Base-by-base conservation (phyloP, 257 asterid species). In the Solanum acaule region DNA sequence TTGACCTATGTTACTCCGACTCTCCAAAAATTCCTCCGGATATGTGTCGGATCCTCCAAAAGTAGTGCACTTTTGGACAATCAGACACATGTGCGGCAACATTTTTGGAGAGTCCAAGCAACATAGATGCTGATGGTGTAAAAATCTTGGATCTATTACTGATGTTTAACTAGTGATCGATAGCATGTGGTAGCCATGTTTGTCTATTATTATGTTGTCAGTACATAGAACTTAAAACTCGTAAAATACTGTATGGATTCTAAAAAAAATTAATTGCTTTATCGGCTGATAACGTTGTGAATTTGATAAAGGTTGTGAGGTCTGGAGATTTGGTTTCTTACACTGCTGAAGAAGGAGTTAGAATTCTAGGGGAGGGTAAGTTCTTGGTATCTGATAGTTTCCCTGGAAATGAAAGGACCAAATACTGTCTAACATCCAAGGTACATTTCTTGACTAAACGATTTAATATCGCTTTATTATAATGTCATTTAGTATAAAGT, bases 311-410 rank as follows among this genome's bases (percentile, higher is more conserved):
- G 94, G 94, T 90, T 37, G 94, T 92, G 29, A 86, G 94, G 59
- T 92, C 94, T 35, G 94, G 94, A 68, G 94, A 95, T 93, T 88
- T 96, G 87, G 82, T 96, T 70, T 95, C 98, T 7, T 96, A 96
- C 86, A 90, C 94, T 86, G 99, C 99, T 15, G 99, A 96, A 90
- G 98, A 96, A 91, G 99, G 99, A 4, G 98, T 96, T 56, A 90
- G 99, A 83, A 89, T 96, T 83, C 88, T 94, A 83, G 98, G 98
- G 87, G 93, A 94, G 90, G 98, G 98, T 5, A 63, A 95, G 27
- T 94, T 93, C 91, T 90, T 96, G 89, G 93, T 94, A 23, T 94
- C 98, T 2, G 98, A 96, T 90, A 96, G 98, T 89, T 96, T 96
- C 87, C 98, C 98, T 1, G 96, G 98, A 56, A 95, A 95, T 15